phyloP scores from a whole-genome alignment of 495 filamentous ascomycete species.

The Neurospora intermedia region DNA sequence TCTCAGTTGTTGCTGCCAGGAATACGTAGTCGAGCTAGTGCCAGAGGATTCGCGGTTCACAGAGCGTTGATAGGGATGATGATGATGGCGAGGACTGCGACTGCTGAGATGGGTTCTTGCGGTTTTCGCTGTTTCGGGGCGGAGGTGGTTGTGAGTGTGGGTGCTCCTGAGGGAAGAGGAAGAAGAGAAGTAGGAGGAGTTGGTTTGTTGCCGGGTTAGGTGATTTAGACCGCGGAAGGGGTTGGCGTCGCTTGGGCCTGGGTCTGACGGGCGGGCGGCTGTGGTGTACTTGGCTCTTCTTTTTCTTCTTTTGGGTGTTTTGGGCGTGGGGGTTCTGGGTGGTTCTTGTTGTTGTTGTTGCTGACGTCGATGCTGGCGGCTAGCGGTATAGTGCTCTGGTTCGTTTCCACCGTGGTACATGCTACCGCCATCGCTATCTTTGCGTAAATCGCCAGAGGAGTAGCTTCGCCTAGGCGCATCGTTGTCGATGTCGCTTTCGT shows the following conservation, averaged over 20 bases:
- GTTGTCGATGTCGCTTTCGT: constrained; percentile 41
- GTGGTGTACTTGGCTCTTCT: background rate
- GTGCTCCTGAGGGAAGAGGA: background rate
- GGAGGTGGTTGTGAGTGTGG: constrained; percentile 2
- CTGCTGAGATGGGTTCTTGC: background rate
- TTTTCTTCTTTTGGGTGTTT: background rate
- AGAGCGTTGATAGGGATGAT: background rate
- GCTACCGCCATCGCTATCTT: background rate
- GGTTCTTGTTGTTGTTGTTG: constrained; percentile 17
- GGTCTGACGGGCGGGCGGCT: background rate
- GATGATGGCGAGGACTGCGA: background rate
- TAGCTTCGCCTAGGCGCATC: constrained; percentile 20
- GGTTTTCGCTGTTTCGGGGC: constrained; percentile 2
- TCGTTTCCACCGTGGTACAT: background rate
- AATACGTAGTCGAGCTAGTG: background rate
- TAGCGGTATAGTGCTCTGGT: constrained; percentile 17
- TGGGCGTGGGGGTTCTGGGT: constrained; percentile 6
- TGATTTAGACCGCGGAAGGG: background rate
- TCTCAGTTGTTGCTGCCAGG: constrained; percentile 11
- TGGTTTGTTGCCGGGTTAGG: background rate
- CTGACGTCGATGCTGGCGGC: constrained; percentile 17
- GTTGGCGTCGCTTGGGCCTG: background rate
- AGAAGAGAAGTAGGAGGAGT: background rate
- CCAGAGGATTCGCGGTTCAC: background rate
- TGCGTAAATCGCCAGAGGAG: background rate